Base-by-base conservation (phyloP, 2,329 filamentous ascomycete genomes). In the Trichoderma endophyticum region DNA sequence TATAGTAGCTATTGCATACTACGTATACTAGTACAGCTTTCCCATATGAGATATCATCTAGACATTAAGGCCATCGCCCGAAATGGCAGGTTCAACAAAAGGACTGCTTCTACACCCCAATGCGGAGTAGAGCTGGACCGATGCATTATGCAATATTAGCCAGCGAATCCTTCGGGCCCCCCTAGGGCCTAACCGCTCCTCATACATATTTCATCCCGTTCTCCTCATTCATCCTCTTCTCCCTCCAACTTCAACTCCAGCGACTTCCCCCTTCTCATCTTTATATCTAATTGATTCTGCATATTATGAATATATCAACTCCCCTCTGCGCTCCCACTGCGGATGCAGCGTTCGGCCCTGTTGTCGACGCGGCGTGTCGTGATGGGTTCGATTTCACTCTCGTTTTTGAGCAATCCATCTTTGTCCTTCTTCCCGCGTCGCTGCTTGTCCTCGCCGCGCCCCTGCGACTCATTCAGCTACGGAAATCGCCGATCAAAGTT, bases 311-410 rank as follows among this genome's bases (percentile, higher is more conserved):
- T 30, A 73, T 73, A 48, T 77, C 76, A 6, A 57, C 61, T 1
- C 69, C 66, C 15, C 34, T 74, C 2, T 79, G 77, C 73, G 43
- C 72, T 34, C 66, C 72, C 14, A 74, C 76, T 43, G 72, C 76
- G n/a, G 77, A 78, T 32, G 75, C 74, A 11, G 75, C 74, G 21
- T 78, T 78, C 43, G 77, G 77, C 3, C 77, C 77, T 3, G 65
- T 78, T 9, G 70, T 79, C 28, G 71, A 62, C 21, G 57, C 72
- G 12, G 64, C 73, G 57, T 82, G 83, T 21, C 82, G 83, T 24
- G 79, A 82, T 51, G 77, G 83, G 18, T 85, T 85, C 70, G 87
- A 89, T 76, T 84, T 87, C 61, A 85, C 84, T 3, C 77, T 88
- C 15, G 82, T 84, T n/a, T 81, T 88, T 61, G 80, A 83, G 73